A percentile compares a stretch with the other conserved stretches of the same genome.
Evolutionary conservation across 768 basidiomycete species (phyloP).

Genomic region (Mycena metata): DNA sequence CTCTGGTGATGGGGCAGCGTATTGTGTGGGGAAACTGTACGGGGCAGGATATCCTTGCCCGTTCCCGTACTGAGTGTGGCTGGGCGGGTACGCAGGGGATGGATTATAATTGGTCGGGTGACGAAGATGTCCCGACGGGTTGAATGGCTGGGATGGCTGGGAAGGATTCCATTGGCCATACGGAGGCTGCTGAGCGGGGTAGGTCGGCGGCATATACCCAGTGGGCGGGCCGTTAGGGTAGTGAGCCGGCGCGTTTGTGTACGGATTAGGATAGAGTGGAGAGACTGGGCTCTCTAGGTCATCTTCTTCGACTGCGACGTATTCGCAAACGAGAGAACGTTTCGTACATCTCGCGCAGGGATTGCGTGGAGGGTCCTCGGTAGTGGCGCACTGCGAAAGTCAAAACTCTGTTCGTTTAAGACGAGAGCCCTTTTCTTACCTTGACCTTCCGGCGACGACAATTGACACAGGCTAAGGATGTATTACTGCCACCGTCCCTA

Average conservation of each 20-base stretch:
- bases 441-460: conserved; percentile 74
- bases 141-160: not conserved
- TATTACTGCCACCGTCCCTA: too few species aligned
- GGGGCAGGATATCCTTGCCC: conserved; percentile 1
- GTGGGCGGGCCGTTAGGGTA: not conserved
- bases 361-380: conserved; percentile 42
- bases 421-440: conserved; percentile 48
- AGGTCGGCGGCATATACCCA: not conserved
- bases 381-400: conserved; percentile 47
- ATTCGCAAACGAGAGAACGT: conserved; percentile 54
- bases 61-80: not conserved
- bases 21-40: conserved; percentile 8
- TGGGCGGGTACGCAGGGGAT: not conserved
- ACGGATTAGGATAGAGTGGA: not conserved
- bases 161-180: conserved; percentile 4
- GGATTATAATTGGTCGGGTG: not conserved
- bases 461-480: too few species aligned
- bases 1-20: not conserved
- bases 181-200: not conserved
- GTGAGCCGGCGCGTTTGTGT: not conserved
- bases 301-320: conserved; percentile 56
- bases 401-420: not conserved
- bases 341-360: conserved; percentile 59
- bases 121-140: not conserved
- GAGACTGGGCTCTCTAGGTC: conserved; percentile 15